A percentile compares a stretch with the other conserved stretches of the same genome.
phyloP scores from a whole-genome alignment of 768 basidiomycete species.

The Pulveroboletus sp. region DNA sequence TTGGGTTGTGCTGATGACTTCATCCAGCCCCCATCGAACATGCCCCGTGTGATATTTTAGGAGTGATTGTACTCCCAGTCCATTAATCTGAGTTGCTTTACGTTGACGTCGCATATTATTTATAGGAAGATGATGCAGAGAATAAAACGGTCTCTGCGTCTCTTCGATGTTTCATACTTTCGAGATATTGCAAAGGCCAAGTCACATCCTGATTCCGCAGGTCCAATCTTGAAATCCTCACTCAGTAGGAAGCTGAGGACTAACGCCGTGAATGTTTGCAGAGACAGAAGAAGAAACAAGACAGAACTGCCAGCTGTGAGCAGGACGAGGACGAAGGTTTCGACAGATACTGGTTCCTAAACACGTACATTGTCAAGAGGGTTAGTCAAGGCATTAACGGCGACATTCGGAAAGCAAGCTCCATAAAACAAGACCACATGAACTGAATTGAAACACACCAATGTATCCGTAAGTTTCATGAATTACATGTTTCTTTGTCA shows the following conservation, averaged over 20 bases:
- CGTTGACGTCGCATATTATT: neutral
- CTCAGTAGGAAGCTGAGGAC: constrained; percentile 15
- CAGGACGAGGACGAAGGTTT: neutral
- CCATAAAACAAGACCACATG: too few species aligned
- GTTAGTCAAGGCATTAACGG: neutral
- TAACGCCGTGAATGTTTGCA: constrained; percentile 1
- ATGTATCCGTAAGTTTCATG: too few species aligned
- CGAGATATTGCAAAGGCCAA: constrained; percentile 21
- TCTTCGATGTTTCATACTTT: constrained; percentile 23
- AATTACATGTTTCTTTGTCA: too few species aligned
- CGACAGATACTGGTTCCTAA: neutral
- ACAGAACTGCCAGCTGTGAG: constrained; percentile 8
- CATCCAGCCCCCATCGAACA: constrained; percentile 24
- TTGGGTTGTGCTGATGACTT: neutral
- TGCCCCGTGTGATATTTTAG: neutral
- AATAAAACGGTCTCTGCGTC: constrained; percentile 17
- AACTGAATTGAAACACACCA: too few species aligned
- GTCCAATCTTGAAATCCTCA: constrained; percentile 21
- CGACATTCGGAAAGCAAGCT: neutral
- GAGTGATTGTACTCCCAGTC: neutral
- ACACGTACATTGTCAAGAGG: neutral
- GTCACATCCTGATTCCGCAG: constrained; percentile 19
- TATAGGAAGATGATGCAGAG: constrained; percentile 21
- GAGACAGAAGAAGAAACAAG: constrained; percentile 4
- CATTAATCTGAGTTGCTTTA: neutral